Conservation (phyloP, 1,284 basidiomycete species). For the Ganoderma sp. region DNA sequence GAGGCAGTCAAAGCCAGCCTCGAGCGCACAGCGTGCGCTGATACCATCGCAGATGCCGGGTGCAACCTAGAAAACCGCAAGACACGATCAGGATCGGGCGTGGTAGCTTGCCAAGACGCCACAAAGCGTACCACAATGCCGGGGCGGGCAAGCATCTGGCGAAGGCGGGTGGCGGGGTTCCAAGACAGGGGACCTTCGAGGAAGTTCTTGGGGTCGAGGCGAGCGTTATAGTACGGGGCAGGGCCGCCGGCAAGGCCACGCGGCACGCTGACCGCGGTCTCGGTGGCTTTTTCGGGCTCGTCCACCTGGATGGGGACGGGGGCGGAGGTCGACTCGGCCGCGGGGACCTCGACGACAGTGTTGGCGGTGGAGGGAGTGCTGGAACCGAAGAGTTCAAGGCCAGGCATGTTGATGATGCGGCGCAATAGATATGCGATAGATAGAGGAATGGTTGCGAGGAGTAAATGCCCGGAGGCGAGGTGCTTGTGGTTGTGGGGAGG, state of each 20-base stretch:
- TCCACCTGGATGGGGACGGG: slow-evolving; percentile 24
- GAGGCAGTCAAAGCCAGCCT: slow-evolving; percentile 76
- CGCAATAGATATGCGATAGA: slow-evolving; percentile 25
- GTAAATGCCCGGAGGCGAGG: slow-evolving; percentile 9
- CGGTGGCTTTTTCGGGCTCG: slow-evolving; percentile 22
- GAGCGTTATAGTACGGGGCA: slow-evolving; percentile 58
- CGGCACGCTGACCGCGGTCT: slow-evolving; percentile 19
- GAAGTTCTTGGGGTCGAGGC: slow-evolving; percentile 71
- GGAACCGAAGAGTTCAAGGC: slow-evolving; percentile 48
- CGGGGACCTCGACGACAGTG: slow-evolving; percentile 30
- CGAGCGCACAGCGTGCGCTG: slow-evolving; percentile 77
- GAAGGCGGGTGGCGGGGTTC: slow-evolving; percentile 72
- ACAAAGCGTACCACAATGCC: slow-evolving; percentile 72
- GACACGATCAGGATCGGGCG: neutral
- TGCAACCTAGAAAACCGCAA: slow-evolving; percentile 56
- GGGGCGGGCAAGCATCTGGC: slow-evolving; percentile 77
- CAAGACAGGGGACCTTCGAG: slow-evolving; percentile 69
- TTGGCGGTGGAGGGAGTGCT: slow-evolving; percentile 33
- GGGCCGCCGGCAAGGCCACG: slow-evolving; percentile 33
- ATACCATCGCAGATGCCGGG: slow-evolving; percentile 86
- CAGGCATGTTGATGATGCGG: slow-evolving; percentile 44
- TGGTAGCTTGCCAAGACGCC: neutral
- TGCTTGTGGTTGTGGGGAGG: slow-evolving; percentile 15
- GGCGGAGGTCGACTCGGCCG: slow-evolving; percentile 25
- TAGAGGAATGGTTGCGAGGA: slow-evolving; percentile 15